Evolutionary conservation across 192 early-diverging fungal genomes (phyloP), one percentile per base, ranked within the genome.

Genomic region (Umbelopsis sp.): DNA sequence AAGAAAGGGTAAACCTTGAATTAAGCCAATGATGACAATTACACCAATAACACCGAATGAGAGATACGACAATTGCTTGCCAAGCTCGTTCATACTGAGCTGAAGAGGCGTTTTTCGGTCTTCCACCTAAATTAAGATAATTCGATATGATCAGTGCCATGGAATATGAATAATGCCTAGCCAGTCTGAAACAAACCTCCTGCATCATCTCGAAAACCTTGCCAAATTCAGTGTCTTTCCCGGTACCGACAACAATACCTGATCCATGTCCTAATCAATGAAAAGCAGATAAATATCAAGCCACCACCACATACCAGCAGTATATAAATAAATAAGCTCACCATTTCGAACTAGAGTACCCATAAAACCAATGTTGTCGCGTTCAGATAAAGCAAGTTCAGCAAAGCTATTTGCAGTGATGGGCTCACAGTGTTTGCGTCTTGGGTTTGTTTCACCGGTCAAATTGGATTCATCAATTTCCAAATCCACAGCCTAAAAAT

Each of bases 361-460:
- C 94, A 97, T 98, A 66, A 95, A 97, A 1, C 86, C 95, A 76
- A 98, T 94, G 79, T 98, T 98, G 43, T 83, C 87, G 68, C 91
- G 78, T 44, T 95, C 92, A 6, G 90, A 87, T 31, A 96, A 78
- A 8, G 83, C 79, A 17, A 92, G 62, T 59, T 91, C 87, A 41
- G 71, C 76, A 73, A 81, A 75, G 44, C 71, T 59, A 62, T 74
- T 77, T 17, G 77, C 69, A 2, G 56, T 65, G 21, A 94, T 81
- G 0, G 78, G 79, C 24, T 91, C 87, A 16, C 74, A 70, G 21
- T 84, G 76, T 76, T 96, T 96, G n/a, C 82, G 76, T 65, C 88
- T 80, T 14, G 96, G 90, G 83, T 95, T 92, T 51, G 85, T 92
- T 77, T 96, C 94, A 8, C 93, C 94, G 10, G 94, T 96, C 73